Conservation (phyloP, 164 flowering plant genomes). For the Stephania japonica region DNA sequence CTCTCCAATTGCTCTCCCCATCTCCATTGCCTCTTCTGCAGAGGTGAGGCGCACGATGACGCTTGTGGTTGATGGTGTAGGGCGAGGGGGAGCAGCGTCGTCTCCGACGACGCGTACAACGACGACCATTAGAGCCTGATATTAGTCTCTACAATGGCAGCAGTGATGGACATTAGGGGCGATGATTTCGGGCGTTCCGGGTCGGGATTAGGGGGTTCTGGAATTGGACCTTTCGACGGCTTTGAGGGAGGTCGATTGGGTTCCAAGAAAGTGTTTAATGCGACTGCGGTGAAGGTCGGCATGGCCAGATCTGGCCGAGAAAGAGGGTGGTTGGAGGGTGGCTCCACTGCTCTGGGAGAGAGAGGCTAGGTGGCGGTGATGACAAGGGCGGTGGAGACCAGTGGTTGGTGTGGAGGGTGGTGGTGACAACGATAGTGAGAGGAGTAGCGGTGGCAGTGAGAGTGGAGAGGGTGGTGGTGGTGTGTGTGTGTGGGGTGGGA, state of each 20-base stretch:
- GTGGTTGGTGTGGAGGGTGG: no score
- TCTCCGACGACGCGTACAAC: conserved; percentile 65
- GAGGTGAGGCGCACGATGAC: conserved; percentile 77
- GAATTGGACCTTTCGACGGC: conserved; percentile 17
- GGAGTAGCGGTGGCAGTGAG: no score
- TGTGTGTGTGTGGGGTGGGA: no score
- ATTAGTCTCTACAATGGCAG: conserved; percentile 29
- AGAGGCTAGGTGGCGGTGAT: no score
- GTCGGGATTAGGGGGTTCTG: no score
- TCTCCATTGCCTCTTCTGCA: conserved; percentile 20
- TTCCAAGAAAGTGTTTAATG: conserved; percentile 69
- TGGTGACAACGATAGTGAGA: no score
- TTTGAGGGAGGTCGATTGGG: conserved; percentile 39
- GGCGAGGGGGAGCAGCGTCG: conserved; percentile 89
- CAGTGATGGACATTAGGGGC: background rate
- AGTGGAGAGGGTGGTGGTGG: no score
- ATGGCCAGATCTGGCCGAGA: no score
- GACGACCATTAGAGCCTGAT: conserved; percentile 46
- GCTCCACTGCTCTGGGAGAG: no score
- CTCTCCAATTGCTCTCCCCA: conserved; percentile 4
- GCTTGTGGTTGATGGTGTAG: conserved; percentile 66
- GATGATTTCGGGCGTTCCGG: no score
- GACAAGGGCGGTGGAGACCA: no score
- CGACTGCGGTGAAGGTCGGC: conserved; percentile 71
- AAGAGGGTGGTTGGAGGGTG: no score